Percentiles rank a stretch among this genome's conserved stretches.
Conservation (phyloP, 345 rosid species). For the Melaleuca quinquenervia region DNA sequence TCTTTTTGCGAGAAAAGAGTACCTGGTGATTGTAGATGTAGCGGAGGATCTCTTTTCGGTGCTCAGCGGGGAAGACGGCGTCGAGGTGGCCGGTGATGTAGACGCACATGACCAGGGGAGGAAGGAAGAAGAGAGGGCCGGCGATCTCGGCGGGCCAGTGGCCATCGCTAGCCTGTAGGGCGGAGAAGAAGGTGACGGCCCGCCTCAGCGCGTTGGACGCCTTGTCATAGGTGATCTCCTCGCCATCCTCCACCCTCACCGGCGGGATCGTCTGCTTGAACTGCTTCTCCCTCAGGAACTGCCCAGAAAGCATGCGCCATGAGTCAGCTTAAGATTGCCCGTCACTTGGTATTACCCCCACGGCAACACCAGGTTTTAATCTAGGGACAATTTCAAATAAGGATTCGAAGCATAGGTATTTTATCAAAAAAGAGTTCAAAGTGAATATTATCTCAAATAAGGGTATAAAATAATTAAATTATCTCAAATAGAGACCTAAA, state of each 20-base stretch:
- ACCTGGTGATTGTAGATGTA: slow-evolving; percentile 24
- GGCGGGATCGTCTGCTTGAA: slow-evolving; percentile 16
- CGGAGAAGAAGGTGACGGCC: slow-evolving; percentile 21
- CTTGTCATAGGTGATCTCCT: slow-evolving; percentile 15
- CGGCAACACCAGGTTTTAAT: neutral
- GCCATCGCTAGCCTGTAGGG: slow-evolving; percentile 26
- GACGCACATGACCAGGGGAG: slow-evolving; percentile 20
- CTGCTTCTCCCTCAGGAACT: slow-evolving; percentile 18
- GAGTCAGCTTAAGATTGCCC: neutral
- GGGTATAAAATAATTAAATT: no score
- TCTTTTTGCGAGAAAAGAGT: neutral
- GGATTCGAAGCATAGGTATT: no score
- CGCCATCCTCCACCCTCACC: slow-evolving; percentile 15
- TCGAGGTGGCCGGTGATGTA: slow-evolving; percentile 27
- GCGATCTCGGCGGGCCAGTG: slow-evolving; percentile 35
- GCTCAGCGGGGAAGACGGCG: slow-evolving; percentile 13
- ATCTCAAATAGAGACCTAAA: no score
- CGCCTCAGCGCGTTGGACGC: slow-evolving; percentile 10
- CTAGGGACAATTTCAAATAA: no score
- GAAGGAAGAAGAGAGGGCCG: slow-evolving; percentile 23
- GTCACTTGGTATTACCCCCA: neutral
- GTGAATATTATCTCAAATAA: no score
- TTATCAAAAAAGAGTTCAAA: no score
- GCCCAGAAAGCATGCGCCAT: neutral
- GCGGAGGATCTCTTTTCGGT: slow-evolving; percentile 24